Evolutionary conservation across 371 early-diverging fungal species (phyloP), one percentile per base, ranked within the genome.

Genomic region (Syncephalastrum racemosum): DNA sequence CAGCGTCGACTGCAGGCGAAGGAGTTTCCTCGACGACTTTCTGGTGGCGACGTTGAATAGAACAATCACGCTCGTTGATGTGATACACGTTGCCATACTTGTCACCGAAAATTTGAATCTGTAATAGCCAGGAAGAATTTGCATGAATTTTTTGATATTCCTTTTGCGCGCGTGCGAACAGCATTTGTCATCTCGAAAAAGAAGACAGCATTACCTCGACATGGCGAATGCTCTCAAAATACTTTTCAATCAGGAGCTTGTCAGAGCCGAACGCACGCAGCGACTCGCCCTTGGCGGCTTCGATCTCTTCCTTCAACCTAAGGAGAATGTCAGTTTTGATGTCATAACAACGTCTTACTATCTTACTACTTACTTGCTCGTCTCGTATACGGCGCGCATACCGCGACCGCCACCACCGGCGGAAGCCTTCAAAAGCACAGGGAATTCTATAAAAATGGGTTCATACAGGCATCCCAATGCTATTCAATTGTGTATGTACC

Each of bases 321-420:
- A 68, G 72, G 71, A 20, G 84, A 84, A 60, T 46, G 22, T 46
- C 8, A 22, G 22, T 41, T n/a, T 54, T 5, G 44, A 23, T n/a
- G 1, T 2, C 19, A 5, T 22, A 6, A 22, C 24, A 49, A 23
- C 50, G 10, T 12, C 2, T 31, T 15, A 8, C n/a, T 10, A 51
- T 12, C 2, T 31, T 15, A 8, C n/a, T 10, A 51, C 68, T 62
- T 67, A 73, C 77, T 71, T 62, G 49, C 44, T 51, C 6, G 70
- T 51, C n/a, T 77, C 68, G 43, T 73, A 77, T 2, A 77, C 77
- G 12, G 91, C 84, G 57, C 90, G 82, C 90, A 92, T 92, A 46
- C 94, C 90, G 71, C 95, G 95, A 57, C 98, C 96, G 70, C 96
- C 96, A 51, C 96, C 96, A 64, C 93, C 93, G 19, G 90, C 89